Percentiles rank a stretch among this genome's conserved stretches.
Conservation (phyloP, 768 basidiomycete species). For the Macrolepiota albuminosa region DNA sequence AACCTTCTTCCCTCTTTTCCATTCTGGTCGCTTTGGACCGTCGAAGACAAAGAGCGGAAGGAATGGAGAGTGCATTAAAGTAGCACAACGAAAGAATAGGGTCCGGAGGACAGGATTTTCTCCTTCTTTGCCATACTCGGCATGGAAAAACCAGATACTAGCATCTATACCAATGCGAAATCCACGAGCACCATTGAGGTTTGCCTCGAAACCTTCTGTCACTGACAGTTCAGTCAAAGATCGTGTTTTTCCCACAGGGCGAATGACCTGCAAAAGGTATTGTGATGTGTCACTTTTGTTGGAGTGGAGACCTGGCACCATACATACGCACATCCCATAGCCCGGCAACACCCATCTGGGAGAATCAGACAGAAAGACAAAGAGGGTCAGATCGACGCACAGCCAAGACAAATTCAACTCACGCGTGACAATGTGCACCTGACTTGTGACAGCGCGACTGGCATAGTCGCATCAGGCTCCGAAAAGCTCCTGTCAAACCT, state of each 20-base stretch:
- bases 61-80: conserved; percentile 72
- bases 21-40: conserved; percentile 75
- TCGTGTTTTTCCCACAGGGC: conserved; percentile 64
- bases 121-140: conserved; percentile 68
- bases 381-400: too few species aligned
- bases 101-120: conserved; percentile 87
- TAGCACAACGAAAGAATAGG: conserved; percentile 78
- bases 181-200: conserved; percentile 60
- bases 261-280: conserved; percentile 44
- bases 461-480: too few species aligned
- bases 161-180: conserved; percentile 87
- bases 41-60: conserved; percentile 92
- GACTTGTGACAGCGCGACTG: neutral
- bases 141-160: conserved; percentile 82
- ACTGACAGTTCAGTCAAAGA: conserved; percentile 77
- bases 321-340: conserved; percentile 37
- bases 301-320: neutral
- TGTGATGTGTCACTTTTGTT: conserved; percentile 6
- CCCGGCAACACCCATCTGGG: conserved; percentile 32
- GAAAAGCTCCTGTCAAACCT: too few species aligned
- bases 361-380: neutral
- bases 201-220: conserved; percentile 68
- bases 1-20: conserved; percentile 76
- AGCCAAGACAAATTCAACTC: neutral
- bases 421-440: neutral